phyloP scores from a whole-genome alignment of 1,284 basidiomycete species.

The Ceratobasidium sp. region DNA sequence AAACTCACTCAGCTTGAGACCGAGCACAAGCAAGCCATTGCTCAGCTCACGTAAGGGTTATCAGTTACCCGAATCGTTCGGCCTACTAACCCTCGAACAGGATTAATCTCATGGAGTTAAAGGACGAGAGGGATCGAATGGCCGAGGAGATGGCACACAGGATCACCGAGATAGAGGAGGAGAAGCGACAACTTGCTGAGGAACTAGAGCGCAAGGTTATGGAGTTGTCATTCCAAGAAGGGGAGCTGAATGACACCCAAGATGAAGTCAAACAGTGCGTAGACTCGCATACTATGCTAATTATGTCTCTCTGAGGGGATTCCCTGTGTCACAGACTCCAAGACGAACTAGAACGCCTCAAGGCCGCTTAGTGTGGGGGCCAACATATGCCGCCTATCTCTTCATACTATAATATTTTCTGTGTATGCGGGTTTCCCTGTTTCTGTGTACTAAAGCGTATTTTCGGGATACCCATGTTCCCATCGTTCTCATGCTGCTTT shows the following conservation, averaged over 20 bases:
- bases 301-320: neutral
- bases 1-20: conserved; percentile 78
- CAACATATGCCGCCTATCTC: neutral
- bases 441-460: conserved; percentile 3
- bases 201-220: conserved; percentile 71
- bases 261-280: conserved; percentile 80
- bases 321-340: conserved; percentile 14
- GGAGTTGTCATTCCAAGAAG: conserved; percentile 77
- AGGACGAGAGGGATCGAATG: conserved; percentile 28
- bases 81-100: conserved; percentile 5
- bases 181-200: conserved; percentile 62
- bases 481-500: neutral
- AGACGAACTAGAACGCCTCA: conserved; percentile 34
- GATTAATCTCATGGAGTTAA: conserved; percentile 30
- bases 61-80: neutral
- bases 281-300: neutral
- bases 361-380: neutral
- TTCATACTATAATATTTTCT: neutral
- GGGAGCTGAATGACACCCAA: conserved; percentile 73
- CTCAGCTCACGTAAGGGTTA: conserved; percentile 21
- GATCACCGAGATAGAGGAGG: conserved; percentile 59
- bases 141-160: conserved; percentile 62
- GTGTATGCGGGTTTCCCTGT: neutral
- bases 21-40: conserved; percentile 66
- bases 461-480: conserved; percentile 20